Base-by-base conservation (phyloP, 257 asterid species). In the Coffea canephora region DNA sequence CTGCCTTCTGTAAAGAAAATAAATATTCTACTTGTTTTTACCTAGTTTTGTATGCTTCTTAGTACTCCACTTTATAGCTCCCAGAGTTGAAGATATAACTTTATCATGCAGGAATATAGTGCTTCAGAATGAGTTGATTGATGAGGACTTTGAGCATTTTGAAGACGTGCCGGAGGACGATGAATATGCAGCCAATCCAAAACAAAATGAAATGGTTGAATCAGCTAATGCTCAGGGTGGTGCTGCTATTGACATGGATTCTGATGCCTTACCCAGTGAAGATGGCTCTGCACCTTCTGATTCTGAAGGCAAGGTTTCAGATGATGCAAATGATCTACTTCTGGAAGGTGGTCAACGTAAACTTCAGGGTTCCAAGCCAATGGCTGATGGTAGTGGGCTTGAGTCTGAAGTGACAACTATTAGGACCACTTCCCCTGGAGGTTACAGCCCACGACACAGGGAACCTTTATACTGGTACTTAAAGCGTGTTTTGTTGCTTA, bases 71-170 rank as follows among this genome's bases (percentile, higher is more conserved):
- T 45, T 11, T 5, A 36, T 61, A 16, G 52, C 1, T 69, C 59
- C 57, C 21, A 21, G 8, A 41, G 39, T 4, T 69, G n/a, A 69
- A 25, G 69, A 49, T 62, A 75, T 34, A 59, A 61, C 71, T 27
- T 69, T 74, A 16, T 71, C 80, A 76, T 83, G 70, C 87, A 92
- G 98, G 98, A 90, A 90, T 79, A 80, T 86, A 91, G 88, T 91
- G 85, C 93, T 90, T 70, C 98, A 94, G 84, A 89, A 83, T 81
- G 98, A 92, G 88, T 82, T 89, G 61, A 88, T 84, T n/a, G 97
- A 94, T 82, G 98, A 94, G 0, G 98, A 92, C 77, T 88, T 94
- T 79, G 98, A 94, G 89, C 98, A 94, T 86, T 94, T 94, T 83
- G 91, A 89, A 82, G 97, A 94, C 88, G 80, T 91, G 48, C 77